Evolutionary conservation across 2,329 filamentous ascomycete species (phyloP).

Genomic region (Venturia pyrina): DNA sequence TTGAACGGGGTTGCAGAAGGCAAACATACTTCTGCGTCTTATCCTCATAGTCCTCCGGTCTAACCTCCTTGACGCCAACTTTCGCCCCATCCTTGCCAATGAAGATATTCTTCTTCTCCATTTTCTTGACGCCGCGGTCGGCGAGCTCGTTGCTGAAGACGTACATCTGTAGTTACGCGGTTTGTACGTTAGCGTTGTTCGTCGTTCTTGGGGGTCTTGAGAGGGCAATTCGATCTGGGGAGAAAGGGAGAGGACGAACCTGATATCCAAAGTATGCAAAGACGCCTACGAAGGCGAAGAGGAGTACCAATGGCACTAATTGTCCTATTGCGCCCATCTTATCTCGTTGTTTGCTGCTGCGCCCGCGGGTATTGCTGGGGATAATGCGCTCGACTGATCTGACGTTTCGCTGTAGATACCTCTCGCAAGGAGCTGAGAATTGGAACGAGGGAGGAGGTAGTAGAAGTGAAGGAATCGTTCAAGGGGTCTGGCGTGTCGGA

Average conservation of each 20-base stretch:
- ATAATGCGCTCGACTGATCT: not conserved
- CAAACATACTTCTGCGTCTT: slow-evolving; percentile 49
- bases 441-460: not conserved
- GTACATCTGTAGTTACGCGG: slow-evolving; percentile 42
- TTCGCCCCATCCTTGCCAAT: slow-evolving; percentile 67
- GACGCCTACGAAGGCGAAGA: slow-evolving; percentile 47
- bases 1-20: no score
- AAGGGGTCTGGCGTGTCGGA: not conserved
- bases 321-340: slow-evolving; percentile 23
- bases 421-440: no score
- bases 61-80: slow-evolving; percentile 56
- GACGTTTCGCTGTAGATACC: no score
- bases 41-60: slow-evolving; percentile 62
- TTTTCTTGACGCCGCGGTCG: slow-evolving; percentile 54
- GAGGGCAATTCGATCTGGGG: not conserved
- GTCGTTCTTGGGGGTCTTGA: not conserved
- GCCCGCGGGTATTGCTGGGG: not conserved
- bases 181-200: not conserved
- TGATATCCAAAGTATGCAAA: slow-evolving; percentile 61
- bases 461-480: not conserved
- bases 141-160: slow-evolving; percentile 56
- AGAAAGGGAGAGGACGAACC: slow-evolving; percentile 19
- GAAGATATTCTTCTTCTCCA: slow-evolving; percentile 65
- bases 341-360: not conserved
- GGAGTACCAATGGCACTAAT: slow-evolving; percentile 56